Percentiles rank a stretch among this genome's conserved stretches.
Evolutionary conservation across 176 grass and related monocot species (phyloP).

Genomic region (Carex pumila): DNA sequence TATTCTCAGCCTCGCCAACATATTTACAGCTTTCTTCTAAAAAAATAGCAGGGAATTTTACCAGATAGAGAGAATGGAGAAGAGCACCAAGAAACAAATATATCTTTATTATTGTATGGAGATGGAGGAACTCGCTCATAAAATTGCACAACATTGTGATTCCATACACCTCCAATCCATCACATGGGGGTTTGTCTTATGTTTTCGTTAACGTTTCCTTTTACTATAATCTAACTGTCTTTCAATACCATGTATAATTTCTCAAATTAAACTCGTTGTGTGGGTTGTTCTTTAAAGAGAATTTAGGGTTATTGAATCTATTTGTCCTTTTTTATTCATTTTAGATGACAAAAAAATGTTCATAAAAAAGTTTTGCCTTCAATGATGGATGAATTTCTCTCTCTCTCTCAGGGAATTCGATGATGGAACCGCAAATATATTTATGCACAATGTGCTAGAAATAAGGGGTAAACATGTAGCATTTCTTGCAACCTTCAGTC

Average conservation of each 20-base stretch:
- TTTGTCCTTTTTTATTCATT: no score
- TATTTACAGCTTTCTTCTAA: not conserved
- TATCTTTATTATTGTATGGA: slow-evolving; percentile 83
- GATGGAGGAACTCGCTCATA: slow-evolving; percentile 62
- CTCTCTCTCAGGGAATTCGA: slow-evolving; percentile 51
- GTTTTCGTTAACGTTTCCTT: not conserved
- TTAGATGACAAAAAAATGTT: not conserved
- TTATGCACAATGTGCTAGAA: slow-evolving; percentile 66
- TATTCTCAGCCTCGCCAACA: not conserved
- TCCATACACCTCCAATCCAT: slow-evolving; percentile 73
- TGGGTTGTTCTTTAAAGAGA: no score
- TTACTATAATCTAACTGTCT: not conserved
- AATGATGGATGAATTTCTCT: not conserved
- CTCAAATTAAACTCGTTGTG: not conserved
- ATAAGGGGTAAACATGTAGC: slow-evolving; percentile 81
- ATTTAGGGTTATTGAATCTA: no score
- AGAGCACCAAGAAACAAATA: slow-evolving; percentile 54
- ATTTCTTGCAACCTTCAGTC: slow-evolving; percentile 86
- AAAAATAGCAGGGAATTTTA: not conserved
- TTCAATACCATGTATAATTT: not conserved
- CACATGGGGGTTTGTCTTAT: slow-evolving; percentile 54
- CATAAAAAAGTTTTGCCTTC: not conserved
- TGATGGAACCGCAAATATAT: slow-evolving; percentile 82
- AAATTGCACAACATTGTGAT: slow-evolving; percentile 55
- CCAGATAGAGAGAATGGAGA: slow-evolving; percentile 18